Evolutionary conservation across 306 rosid species (phyloP).

Genomic region (Lathyrus tuberosus): DNA sequence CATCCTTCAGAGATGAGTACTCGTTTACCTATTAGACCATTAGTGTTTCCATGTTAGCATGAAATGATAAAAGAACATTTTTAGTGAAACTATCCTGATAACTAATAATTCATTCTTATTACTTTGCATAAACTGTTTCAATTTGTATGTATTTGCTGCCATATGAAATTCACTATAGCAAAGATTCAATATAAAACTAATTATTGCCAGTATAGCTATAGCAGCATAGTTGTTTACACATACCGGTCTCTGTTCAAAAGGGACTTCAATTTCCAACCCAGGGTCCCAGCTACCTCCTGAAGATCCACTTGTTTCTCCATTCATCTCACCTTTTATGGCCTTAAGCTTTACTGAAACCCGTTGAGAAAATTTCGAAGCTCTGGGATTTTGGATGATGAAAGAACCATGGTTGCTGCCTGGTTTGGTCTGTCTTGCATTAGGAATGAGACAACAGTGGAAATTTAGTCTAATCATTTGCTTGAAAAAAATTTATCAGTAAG

Average conservation of each 20-base stretch:
- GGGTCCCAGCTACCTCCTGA: conserved; percentile 88
- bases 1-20: conserved; percentile 85
- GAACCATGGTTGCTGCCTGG: conserved; percentile 52
- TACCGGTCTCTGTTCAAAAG: conserved; percentile 96
- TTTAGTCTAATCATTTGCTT: conserved; percentile 71
- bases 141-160: conserved; percentile 5
- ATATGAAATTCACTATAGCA: conserved; percentile 4
- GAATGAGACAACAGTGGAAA: conserved; percentile 66
- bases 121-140: conserved; percentile 7
- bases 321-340: conserved; percentile 73
- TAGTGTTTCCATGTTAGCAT: conserved; percentile 22
- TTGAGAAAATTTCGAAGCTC: conserved; percentile 42
- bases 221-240: conserved; percentile 16
- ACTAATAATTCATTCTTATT: conserved; percentile 15
- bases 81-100: conserved; percentile 24
- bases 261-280: conserved; percentile 85
- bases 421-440: conserved; percentile 50
- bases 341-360: conserved; percentile 53
- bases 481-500: conserved; percentile 26
- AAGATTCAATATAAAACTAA: conserved; percentile 4
- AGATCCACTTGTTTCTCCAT: conserved; percentile 71
- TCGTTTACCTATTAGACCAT: conserved; percentile 75
- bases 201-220: background rate
- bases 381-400: conserved; percentile 49
- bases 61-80: background rate